These are phyloP conservation scores for Lactarius tabidus DNA, from an alignment of 768 basidiomycete species.

Conservation along the genomic window DNA sequence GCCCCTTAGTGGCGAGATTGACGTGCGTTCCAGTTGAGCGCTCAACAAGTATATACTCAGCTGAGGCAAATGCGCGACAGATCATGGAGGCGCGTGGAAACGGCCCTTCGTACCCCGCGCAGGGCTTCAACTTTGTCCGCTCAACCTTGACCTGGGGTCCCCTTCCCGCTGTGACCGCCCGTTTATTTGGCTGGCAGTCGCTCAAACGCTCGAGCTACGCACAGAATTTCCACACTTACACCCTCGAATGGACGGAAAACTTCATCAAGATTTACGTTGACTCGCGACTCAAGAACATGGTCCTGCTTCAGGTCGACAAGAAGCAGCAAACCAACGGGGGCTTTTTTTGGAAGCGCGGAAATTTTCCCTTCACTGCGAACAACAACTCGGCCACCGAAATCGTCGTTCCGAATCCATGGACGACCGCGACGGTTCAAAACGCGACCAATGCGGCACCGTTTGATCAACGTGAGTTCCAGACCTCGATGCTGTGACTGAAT, in stretches of 20 bases:
- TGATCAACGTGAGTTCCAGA: conserved; percentile 40
- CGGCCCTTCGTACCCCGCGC: conserved; percentile 38
- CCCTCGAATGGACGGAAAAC: conserved; percentile 55
- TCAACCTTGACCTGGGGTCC: conserved; percentile 70
- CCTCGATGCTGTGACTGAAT: background rate
- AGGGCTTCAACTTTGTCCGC: conserved; percentile 47
- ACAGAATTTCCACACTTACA: conserved; percentile 49
- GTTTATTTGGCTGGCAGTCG: conserved; percentile 42
- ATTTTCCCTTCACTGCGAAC: conserved; percentile 47
- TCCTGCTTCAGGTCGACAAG: conserved; percentile 45
- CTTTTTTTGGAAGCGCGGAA: conserved; percentile 50
- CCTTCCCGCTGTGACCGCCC: conserved; percentile 38
- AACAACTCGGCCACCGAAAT: conserved; percentile 40
- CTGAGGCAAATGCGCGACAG: conserved; percentile 30
- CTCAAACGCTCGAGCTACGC: conserved; percentile 46
- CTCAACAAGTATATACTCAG: background rate
- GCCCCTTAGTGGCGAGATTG: conserved; percentile 56
- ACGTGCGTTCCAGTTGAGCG: conserved; percentile 38
- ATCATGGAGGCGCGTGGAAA: conserved; percentile 54
- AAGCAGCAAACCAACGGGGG: conserved; percentile 34
- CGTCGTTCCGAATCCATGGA: conserved; percentile 48
- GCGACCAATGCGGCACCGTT: conserved; percentile 52
- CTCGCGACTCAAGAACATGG: conserved; percentile 46
- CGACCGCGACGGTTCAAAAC: conserved; percentile 32
- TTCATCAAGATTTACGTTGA: conserved; percentile 57